phyloP scores from a whole-genome alignment of 371 early-diverging fungal species.

The Mortierella sp. region DNA sequence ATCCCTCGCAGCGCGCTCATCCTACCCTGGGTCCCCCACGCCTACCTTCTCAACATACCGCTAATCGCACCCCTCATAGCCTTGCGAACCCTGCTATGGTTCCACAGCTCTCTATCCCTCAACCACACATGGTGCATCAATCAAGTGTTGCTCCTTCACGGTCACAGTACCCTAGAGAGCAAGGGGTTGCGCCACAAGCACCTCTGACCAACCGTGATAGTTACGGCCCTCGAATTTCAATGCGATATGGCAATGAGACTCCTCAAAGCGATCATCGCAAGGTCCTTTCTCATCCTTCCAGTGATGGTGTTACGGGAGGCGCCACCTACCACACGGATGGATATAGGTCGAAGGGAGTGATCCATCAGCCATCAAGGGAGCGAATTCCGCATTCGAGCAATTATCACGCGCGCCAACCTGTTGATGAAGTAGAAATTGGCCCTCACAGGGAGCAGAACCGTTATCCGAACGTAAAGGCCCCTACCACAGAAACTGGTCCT shows the following conservation, averaged over 20 bases:
- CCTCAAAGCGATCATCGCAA: neutral
- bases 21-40: neutral
- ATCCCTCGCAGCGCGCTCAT: neutral
- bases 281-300: neutral
- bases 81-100: neutral
- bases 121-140: neutral
- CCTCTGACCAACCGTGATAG: neutral
- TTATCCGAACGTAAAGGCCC: constrained; percentile 7
- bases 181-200: neutral
- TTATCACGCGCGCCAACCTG: constrained; percentile 7
- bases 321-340: neutral
- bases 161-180: neutral
- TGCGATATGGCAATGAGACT: constrained; percentile 6
- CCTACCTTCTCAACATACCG: neutral
- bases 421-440: neutral
- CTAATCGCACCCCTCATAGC: neutral
- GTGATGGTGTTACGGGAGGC: neutral
- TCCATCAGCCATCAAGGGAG: neutral
- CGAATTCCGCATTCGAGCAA: constrained; percentile 12
- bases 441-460: neutral
- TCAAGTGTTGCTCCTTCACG: neutral
- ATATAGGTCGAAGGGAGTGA: neutral
- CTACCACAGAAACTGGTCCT: constrained; percentile 4
- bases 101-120: neutral
- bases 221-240: constrained; percentile 6